Percentiles rank a stretch among this genome's conserved stretches.
Conservation (phyloP, 2,329 filamentous ascomycete genomes). For the Cladosporium velox region DNA sequence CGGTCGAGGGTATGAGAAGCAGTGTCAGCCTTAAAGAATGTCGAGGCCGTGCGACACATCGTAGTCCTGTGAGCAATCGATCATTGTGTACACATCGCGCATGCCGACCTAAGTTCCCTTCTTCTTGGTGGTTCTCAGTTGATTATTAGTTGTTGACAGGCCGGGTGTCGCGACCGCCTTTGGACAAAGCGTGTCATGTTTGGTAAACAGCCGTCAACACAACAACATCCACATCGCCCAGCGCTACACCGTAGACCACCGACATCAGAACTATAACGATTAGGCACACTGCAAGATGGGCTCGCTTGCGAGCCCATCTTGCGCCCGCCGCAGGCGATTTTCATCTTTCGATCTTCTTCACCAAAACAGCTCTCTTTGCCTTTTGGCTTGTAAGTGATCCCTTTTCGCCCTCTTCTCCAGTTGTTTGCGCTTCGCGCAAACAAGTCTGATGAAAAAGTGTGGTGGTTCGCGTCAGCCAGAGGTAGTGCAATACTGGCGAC, state of each 20-base stretch:
- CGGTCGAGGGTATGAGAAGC: background rate
- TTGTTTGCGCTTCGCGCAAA: constrained; percentile 1
- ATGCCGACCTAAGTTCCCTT: background rate
- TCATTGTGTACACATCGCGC: background rate
- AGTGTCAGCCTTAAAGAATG: background rate
- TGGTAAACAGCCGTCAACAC: background rate
- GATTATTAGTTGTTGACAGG: background rate
- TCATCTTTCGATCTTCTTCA: too few species aligned
- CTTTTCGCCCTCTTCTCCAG: constrained; percentile 12
- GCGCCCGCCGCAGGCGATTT: too few species aligned
- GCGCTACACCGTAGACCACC: background rate
- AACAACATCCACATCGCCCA: background rate
- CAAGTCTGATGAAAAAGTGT: constrained; percentile 10
- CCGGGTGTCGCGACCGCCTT: too few species aligned
- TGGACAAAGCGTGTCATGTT: background rate
- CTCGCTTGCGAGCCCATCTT: too few species aligned
- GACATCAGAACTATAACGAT: too few species aligned
- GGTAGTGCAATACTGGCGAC: constrained; percentile 20
- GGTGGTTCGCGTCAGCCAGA: constrained; percentile 17
- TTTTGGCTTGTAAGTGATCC: background rate
- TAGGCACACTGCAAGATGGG: too few species aligned
- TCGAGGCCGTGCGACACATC: background rate
- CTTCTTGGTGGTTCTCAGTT: background rate
- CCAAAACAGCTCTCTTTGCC: background rate
- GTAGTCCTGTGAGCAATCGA: background rate